Percentiles rank a stretch among this genome's conserved stretches.
Conservation (phyloP, 257 asterid species). For the Solanum tarijense region DNA sequence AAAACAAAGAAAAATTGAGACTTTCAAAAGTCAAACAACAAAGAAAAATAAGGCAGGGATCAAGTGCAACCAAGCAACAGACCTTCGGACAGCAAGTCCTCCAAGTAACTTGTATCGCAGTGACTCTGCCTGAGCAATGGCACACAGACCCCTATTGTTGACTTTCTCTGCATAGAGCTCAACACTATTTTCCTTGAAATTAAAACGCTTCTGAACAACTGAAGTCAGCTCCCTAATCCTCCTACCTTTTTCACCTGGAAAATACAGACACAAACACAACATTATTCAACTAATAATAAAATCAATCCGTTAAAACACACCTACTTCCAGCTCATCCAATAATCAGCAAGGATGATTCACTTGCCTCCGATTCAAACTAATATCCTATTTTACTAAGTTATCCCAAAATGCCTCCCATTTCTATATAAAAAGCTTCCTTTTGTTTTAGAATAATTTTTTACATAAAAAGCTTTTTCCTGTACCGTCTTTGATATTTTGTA, state of each 20-base stretch:
- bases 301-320: neutral
- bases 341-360: neutral
- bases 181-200: slow-evolving; percentile 53
- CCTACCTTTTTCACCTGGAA: slow-evolving; percentile 61
- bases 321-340: neutral
- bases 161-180: slow-evolving; percentile 74
- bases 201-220: slow-evolving; percentile 60
- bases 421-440: neutral
- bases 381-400: neutral
- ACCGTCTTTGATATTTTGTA: neutral
- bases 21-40: neutral
- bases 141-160: slow-evolving; percentile 61
- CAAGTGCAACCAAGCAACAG: neutral
- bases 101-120: slow-evolving; percentile 64
- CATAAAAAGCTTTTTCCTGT: too few species aligned
- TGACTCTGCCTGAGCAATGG: slow-evolving; percentile 72
- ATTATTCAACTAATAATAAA: neutral
- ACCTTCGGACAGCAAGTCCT: slow-evolving; percentile 70
- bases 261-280: neutral
- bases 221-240: slow-evolving; percentile 63
- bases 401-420: neutral
- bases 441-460: too few species aligned
- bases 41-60: neutral
- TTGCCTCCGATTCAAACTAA: neutral
- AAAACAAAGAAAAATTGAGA: neutral